phyloP scores from a whole-genome alignment of 768 basidiomycete species.

The Mycena epipterygia region DNA sequence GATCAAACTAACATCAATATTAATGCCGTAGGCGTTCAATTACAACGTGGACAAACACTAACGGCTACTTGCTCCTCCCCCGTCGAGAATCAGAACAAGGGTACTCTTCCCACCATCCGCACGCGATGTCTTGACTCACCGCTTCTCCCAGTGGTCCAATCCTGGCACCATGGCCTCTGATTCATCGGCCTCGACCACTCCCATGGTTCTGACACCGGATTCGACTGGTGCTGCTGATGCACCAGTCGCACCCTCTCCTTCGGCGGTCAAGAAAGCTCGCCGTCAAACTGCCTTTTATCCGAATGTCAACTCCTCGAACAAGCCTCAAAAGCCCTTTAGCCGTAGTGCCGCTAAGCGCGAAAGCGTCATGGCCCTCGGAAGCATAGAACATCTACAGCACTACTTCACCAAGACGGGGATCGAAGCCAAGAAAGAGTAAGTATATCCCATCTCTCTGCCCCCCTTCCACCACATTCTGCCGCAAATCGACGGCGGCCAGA shows the following conservation, averaged over 20 bases:
- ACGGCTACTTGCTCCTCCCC: neutral
- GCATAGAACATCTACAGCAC: constrained; percentile 95
- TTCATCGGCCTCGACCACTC: constrained; percentile 62
- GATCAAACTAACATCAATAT: constrained; percentile 8
- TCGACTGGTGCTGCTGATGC: constrained; percentile 60
- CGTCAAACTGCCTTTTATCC: constrained; percentile 86
- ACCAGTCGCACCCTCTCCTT: constrained; percentile 38
- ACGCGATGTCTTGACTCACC: neutral
- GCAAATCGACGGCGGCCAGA: constrained; percentile 17
- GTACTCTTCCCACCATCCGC: neutral
- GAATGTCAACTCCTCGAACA: constrained; percentile 76
- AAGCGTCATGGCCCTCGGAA: constrained; percentile 94
- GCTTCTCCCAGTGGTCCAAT: neutral
- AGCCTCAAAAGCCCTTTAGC: constrained; percentile 88
- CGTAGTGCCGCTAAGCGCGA: constrained; percentile 93
- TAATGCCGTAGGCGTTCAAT: neutral
- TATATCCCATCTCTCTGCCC: constrained; percentile 30
- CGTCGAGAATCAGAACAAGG: constrained; percentile 2
- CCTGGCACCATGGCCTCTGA: constrained; percentile 36
- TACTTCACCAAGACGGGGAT: constrained; percentile 94
- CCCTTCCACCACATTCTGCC: constrained; percentile 8
- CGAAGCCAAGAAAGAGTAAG: constrained; percentile 79
- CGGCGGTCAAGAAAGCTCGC: constrained; percentile 62
- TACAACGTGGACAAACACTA: constrained; percentile 26
- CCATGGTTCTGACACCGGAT: constrained; percentile 72